A percentile compares a stretch with the other conserved stretches of the same genome.
These are phyloP conservation scores for Aspergillus flavus DNA, from an alignment of 2,329 filamentous ascomycete species.

Conservation along the genomic window DNA sequence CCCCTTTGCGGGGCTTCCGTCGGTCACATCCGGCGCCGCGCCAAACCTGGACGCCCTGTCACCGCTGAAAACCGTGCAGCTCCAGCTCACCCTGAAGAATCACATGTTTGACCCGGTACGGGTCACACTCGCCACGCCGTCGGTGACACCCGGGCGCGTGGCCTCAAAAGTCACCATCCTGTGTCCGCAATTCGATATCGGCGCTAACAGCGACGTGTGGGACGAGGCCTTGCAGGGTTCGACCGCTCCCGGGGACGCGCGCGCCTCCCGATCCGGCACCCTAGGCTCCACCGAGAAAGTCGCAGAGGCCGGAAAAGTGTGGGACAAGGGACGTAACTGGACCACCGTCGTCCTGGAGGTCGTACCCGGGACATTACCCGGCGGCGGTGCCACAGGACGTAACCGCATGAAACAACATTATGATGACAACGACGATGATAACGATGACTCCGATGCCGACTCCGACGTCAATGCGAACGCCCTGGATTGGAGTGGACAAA, in stretches of 20 bases:
- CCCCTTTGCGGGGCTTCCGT: slow-evolving; percentile 22
- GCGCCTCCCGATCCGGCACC: slow-evolving; percentile 46
- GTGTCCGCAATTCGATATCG: slow-evolving; percentile 91
- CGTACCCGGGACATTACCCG: slow-evolving; percentile 59
- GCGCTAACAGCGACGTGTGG: slow-evolving; percentile 90
- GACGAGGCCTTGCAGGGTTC: slow-evolving; percentile 76
- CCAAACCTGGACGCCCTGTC: slow-evolving; percentile 51
- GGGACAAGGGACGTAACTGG: slow-evolving; percentile 92
- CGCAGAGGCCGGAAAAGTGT: slow-evolving; percentile 91
- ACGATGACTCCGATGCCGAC: slow-evolving; percentile 34
- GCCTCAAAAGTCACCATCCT: slow-evolving; percentile 83
- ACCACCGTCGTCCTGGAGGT: slow-evolving; percentile 92
- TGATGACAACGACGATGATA: slow-evolving; percentile 36
- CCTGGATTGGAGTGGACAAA: slow-evolving; percentile 31
- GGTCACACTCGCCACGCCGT: slow-evolving; percentile 83
- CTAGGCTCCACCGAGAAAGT: slow-evolving; percentile 51
- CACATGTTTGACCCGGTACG: slow-evolving; percentile 90
- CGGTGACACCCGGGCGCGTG: slow-evolving; percentile 74
- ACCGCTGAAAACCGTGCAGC: slow-evolving; percentile 65
- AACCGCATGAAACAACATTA: slow-evolving; percentile 35
- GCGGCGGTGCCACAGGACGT: slow-evolving; percentile 16
- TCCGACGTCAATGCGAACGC: slow-evolving; percentile 31
- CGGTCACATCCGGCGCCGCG: slow-evolving; percentile 30
- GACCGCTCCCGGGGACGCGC: slow-evolving; percentile 44
- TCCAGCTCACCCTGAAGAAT: slow-evolving; percentile 87